Evolutionary conservation across 75 land plant genomes (phyloP), one percentile per base, ranked within the genome.

Genomic region (Isoetes taiwanensis): DNA sequence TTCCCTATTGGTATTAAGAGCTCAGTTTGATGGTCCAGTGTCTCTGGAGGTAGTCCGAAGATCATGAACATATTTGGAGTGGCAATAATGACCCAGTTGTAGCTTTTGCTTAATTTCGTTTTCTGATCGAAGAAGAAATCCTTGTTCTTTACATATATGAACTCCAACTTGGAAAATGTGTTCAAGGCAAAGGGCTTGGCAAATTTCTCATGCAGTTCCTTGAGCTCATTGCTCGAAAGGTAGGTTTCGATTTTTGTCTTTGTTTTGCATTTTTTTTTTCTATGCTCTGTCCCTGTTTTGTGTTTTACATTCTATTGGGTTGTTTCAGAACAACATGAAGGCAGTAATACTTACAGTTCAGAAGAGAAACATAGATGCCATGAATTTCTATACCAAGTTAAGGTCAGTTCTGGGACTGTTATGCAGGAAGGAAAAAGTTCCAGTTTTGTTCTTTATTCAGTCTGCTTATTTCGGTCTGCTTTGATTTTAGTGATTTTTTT

Each of bases 241-340:
- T 46, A 3, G 8, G 16, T 5, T 37, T 37, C 38, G 9, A 9
- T 37, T 14, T 37, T 14, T 37, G 9, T 37, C 14, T 37, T 37
- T 37, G 9, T 37, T 37, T 37, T n/a, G n/a, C n/a, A n/a, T n/a
- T n/a, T n/a, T n/a, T n/a, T n/a, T n/a, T n/a, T n/a, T n/a, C n/a
- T n/a, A n/a, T n/a, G n/a, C n/a, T n/a, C n/a, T n/a, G n/a, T n/a
- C n/a, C n/a, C n/a, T n/a, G n/a, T n/a, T n/a, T n/a, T n/a, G n/a
- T n/a, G n/a, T n/a, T n/a, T n/a, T n/a, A n/a, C n/a, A n/a, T n/a
- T n/a, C n/a, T n/a, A n/a, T n/a, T n/a, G n/a, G n/a, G n/a, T n/a
- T n/a, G n/a, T n/a, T n/a, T n/a, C n/a, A 46, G 50, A 46, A 46
- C 50, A 46, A 46, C 50, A 46, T 46, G 50, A 46, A 46, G 50